Base-by-base conservation (phyloP, 805 yeast genomes). In the Maudiozyma bulderi region DNA sequence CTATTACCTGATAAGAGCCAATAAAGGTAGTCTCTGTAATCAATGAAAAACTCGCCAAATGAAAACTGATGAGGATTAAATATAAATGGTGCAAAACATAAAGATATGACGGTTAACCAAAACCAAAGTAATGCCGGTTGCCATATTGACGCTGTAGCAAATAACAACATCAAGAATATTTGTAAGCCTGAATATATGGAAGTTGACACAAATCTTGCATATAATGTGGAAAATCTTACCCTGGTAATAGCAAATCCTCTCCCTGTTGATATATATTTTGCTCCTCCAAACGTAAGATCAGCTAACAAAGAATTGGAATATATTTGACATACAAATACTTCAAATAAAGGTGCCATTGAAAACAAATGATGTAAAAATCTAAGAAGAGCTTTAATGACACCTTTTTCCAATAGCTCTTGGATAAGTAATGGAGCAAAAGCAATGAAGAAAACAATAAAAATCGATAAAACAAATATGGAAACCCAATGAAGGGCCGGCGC, bases 301-400 rank as follows among this genome's bases (percentile, higher is more conserved):
- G 79, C 78, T 44, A 79, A 68, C 56, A 91, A 70, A 0, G 96
- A 77, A 57, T 80, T 78, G 4, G 97, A 86, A 64, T 91, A 91
- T 8, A 90, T 84, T 66, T 90, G 96, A 64, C 97, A 88, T 8
- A 87, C 96, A 68, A 91, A 89, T 6, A 91, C 97, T 64, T 91
- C 98, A 68, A 91, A 91, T 47, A 90, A 68, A 2, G 97, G 97
- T 2, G 97, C 85, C 51, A 90, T 66, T 0, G 96, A 89, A 33
- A 78, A 62, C 49, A 91, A 73, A 59, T 91, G 98, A 63, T 77
- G 78, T n/a, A 77, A 62, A 45, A 90, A 76, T 54, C 97, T 74
- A 37, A 76, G 71, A 2, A 76, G 57, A 0, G 96, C 91, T 55
- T 83, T 82, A 78, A 84, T 74, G 11, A 82, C 55, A 0, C 98